Conservation (phyloP, 1,139 yeast species). For the Williopsis jadinii region DNA sequence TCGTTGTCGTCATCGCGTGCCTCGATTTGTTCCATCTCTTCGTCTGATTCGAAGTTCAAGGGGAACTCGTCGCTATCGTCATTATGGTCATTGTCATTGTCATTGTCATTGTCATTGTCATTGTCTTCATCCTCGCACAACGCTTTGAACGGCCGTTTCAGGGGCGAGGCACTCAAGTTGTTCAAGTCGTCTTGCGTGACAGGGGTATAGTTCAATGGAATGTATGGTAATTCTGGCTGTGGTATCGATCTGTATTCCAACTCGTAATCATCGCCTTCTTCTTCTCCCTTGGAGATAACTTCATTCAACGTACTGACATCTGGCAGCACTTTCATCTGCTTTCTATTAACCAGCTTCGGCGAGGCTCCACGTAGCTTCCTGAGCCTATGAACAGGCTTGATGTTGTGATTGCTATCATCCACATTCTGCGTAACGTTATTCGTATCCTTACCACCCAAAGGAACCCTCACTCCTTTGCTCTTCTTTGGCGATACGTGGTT, state of each 20-base stretch:
- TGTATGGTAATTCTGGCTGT: slow-evolving; percentile 27
- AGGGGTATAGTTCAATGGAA: slow-evolving; percentile 29
- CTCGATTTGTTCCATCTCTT: slow-evolving; percentile 1
- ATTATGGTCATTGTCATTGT: too few relatives aligned
- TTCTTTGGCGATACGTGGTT: slow-evolving; percentile 9
- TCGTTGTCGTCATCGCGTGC: neutral
- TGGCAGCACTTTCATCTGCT: neutral
- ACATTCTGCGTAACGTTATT: slow-evolving; percentile 21
- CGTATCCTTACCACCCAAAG: slow-evolving; percentile 44
- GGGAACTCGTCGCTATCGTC: slow-evolving; percentile 8
- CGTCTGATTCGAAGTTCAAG: slow-evolving; percentile 10
- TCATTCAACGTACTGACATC: slow-evolving; percentile 1
- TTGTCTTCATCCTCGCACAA: slow-evolving; percentile 1
- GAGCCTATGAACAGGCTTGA: slow-evolving; percentile 5
- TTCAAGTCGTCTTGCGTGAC: slow-evolving; percentile 24
- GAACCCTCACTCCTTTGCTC: slow-evolving; percentile 27
- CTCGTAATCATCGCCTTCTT: slow-evolving; percentile 30
- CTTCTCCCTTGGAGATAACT: neutral
- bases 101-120: slow-evolving; percentile 8
- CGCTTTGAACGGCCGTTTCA: slow-evolving; percentile 8
- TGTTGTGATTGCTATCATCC: neutral
- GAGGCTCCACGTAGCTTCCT: slow-evolving; percentile 2
- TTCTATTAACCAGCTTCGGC: slow-evolving; percentile 12
- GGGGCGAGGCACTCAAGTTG: slow-evolving; percentile 8
- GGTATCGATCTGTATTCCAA: slow-evolving; percentile 32